Percentiles rank a stretch among this genome's conserved stretches.
Conservation (phyloP, 1,284 basidiomycete species). For the Amylostereum areolatum region DNA sequence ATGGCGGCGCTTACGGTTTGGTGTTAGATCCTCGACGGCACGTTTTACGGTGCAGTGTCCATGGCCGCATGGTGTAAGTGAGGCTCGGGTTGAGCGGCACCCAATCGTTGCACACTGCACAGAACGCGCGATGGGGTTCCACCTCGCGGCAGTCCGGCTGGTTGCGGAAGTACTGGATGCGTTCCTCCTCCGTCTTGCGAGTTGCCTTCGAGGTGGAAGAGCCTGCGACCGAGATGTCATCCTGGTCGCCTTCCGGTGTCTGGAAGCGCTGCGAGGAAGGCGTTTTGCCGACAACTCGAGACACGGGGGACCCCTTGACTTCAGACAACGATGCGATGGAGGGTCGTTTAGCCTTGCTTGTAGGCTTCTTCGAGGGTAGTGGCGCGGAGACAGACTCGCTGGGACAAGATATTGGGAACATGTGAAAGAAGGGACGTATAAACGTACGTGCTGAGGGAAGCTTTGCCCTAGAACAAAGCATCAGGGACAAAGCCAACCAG, state of each 20-base stretch:
- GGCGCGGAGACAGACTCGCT: too few relatives aligned
- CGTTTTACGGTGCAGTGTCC: slow-evolving; percentile 47
- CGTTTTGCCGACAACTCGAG: background rate
- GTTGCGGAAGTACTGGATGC: slow-evolving; percentile 54
- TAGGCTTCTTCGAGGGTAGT: background rate
- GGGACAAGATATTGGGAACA: too few relatives aligned
- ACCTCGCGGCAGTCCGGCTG: slow-evolving; percentile 49
- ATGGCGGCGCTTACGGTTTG: slow-evolving; percentile 22
- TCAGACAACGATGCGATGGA: background rate
- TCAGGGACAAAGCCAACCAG: too few relatives aligned
- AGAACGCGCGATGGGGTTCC: slow-evolving; percentile 48
- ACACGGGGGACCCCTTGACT: background rate
- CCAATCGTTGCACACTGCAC: slow-evolving; percentile 47
- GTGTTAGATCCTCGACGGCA: slow-evolving; percentile 24
- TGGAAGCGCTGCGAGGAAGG: background rate
- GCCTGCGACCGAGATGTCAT: slow-evolving; percentile 37
- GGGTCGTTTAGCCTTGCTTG: background rate
- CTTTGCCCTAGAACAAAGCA: too few relatives aligned
- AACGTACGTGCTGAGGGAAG: too few relatives aligned
- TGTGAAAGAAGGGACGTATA: too few relatives aligned
- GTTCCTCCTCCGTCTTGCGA: slow-evolving; percentile 51
- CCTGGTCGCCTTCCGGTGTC: slow-evolving; percentile 7
- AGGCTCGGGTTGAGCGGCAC: slow-evolving; percentile 46
- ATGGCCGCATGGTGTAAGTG: slow-evolving; percentile 50
- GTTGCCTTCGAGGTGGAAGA: slow-evolving; percentile 29